Percentiles rank a stretch among this genome's conserved stretches.
phyloP scores from a whole-genome alignment of 2,329 filamentous ascomycete species.

The Hymenoscyphus occultus region DNA sequence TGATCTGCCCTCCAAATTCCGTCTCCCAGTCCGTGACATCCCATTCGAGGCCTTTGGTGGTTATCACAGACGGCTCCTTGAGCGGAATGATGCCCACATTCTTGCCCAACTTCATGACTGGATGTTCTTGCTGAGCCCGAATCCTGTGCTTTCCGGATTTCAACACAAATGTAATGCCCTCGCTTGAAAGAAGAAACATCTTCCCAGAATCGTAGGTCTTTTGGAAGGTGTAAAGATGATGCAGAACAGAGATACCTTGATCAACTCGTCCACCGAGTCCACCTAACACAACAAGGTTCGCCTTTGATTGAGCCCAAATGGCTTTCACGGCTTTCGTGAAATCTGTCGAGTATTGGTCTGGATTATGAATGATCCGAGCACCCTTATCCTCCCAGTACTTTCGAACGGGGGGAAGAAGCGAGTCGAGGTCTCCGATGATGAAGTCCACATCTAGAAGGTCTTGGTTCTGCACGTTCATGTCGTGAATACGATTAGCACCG shows the following conservation, averaged over 20 bases:
- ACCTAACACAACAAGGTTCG: constrained; percentile 75
- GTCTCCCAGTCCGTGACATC: constrained; percentile 82
- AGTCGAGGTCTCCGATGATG: constrained; percentile 92
- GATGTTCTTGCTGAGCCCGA: constrained; percentile 43
- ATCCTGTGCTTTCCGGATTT: constrained; percentile 66
- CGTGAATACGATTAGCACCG: constrained; percentile 74
- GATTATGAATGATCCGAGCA: constrained; percentile 63
- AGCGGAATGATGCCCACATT: constrained; percentile 86
- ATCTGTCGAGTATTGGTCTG: constrained; percentile 87
- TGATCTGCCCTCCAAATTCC: constrained; percentile 68
- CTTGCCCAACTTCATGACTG: constrained; percentile 47
- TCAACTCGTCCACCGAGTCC: constrained; percentile 88
- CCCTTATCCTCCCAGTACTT: constrained; percentile 44
- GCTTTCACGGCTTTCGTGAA: constrained; percentile 77
- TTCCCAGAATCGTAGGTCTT: constrained; percentile 50
- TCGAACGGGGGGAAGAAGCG: constrained; percentile 60
- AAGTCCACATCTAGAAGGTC: constrained; percentile 60
- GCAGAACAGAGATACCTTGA: constrained; percentile 84
- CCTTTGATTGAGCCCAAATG: constrained; percentile 38
- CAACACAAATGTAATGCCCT: constrained; percentile 79
- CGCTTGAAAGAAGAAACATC: constrained; percentile 77
- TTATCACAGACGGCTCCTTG: constrained; percentile 73
- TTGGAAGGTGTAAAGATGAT: constrained; percentile 73
- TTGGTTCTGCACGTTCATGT: constrained; percentile 32
- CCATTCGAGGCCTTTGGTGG: constrained; percentile 82